phyloP scores from a whole-genome alignment of 345 rosid species.

The Lepidium didymum region DNA sequence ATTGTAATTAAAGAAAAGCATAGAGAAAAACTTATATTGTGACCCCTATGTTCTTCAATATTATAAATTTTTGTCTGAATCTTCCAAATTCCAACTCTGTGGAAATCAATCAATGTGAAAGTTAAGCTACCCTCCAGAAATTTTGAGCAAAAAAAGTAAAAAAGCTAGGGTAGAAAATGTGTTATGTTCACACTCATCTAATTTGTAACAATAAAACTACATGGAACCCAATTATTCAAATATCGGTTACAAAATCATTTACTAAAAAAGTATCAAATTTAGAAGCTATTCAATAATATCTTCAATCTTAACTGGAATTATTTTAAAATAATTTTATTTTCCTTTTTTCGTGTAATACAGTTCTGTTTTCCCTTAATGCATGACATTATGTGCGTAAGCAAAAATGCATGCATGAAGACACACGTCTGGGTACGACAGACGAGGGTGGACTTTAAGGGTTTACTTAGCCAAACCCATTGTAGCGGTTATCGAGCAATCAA shows the following conservation, averaged over 20 bases:
- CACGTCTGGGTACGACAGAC: constrained; percentile 9
- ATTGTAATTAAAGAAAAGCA: neutral
- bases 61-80: neutral
- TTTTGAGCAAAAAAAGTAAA: too few relatives aligned
- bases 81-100: neutral
- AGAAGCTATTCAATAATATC: too few relatives aligned
- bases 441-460: neutral
- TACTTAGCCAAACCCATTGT: neutral
- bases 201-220: neutral
- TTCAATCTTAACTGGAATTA: too few relatives aligned
- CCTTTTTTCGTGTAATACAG: too few relatives aligned
- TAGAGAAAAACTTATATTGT: neutral
- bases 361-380: too few relatives aligned
- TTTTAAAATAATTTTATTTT: too few relatives aligned
- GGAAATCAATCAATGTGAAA: constrained; percentile 1
- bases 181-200: neutral
- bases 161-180: neutral
- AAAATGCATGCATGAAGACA: constrained; percentile 16
- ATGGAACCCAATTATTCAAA: too few relatives aligned
- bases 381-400: neutral
- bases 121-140: neutral
- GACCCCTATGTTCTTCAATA: neutral
- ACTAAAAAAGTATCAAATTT: too few relatives aligned
- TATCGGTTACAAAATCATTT: too few relatives aligned
- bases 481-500: neutral